Evolutionary conservation across 495 filamentous ascomycete species (phyloP).

Genomic region (Penicillium pancosmium): DNA sequence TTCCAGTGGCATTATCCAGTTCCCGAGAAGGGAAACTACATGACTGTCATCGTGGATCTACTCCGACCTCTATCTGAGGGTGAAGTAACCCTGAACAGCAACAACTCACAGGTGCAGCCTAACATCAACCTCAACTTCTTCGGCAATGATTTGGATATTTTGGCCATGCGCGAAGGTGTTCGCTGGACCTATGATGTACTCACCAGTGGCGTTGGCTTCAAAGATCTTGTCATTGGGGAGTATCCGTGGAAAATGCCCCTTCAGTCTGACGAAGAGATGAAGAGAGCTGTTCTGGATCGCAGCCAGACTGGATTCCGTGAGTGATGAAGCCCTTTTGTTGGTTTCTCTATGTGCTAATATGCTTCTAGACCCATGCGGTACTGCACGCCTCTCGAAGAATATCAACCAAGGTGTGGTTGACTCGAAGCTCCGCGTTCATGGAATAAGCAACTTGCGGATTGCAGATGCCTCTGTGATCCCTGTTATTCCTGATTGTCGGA

Average conservation of each 20-base stretch:
- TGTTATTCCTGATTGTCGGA: slow-evolving; percentile 44
- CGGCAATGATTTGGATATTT: slow-evolving; percentile 54
- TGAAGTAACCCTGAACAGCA: slow-evolving; percentile 55
- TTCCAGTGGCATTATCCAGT: slow-evolving; percentile 67
- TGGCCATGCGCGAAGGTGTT: slow-evolving; percentile 59
- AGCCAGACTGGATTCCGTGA: slow-evolving; percentile 61
- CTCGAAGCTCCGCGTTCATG: slow-evolving; percentile 54
- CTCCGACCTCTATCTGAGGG: slow-evolving; percentile 56
- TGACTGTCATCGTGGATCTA: slow-evolving; percentile 64
- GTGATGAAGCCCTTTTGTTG: not conserved
- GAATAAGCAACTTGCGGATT: slow-evolving; percentile 54
- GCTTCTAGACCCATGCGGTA: slow-evolving; percentile 54
- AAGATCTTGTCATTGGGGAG: slow-evolving; percentile 55
- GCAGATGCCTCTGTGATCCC: slow-evolving; percentile 46
- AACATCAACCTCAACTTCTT: slow-evolving; percentile 67
- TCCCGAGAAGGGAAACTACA: slow-evolving; percentile 48
- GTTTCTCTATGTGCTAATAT: not conserved
- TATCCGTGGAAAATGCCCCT: slow-evolving; percentile 66
- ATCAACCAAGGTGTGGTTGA: slow-evolving; percentile 59
- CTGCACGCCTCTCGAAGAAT: slow-evolving; percentile 52
- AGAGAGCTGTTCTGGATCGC: slow-evolving; percentile 55
- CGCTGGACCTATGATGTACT: slow-evolving; percentile 58
- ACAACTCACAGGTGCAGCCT: slow-evolving; percentile 53
- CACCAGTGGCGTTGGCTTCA: slow-evolving; percentile 57
- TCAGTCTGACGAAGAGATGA: slow-evolving; percentile 58